Base-by-base conservation (phyloP, 1,139 yeast species). In the Yamadazyma songkhlaensis region DNA sequence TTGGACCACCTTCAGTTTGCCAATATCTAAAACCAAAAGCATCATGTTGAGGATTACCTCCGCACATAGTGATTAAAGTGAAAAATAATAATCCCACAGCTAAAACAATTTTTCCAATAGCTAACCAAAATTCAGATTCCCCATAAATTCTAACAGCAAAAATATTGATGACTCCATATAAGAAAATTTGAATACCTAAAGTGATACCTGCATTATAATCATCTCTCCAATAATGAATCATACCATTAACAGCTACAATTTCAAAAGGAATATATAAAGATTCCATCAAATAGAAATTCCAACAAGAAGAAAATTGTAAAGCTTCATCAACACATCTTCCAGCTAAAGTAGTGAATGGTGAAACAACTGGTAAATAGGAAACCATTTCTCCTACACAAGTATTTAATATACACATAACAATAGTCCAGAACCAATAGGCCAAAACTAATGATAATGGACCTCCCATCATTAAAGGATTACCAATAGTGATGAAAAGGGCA, bases 201-300 rank as follows among this genome's bases (percentile, higher is more conserved):
- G 78, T 79, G 50, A 75, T 81, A 34, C 75, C 89, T 29, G 79
- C 79, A 31, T 74, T 82, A 63, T 78, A 84, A 49, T 79, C 88
- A 48, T 74, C 77, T 39, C 84, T 65, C 94, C 95, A 85, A 54
- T 71, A 85, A 52, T 84, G 89, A 36, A 84, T 69, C 56, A 85
- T 78, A 24, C 85, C 77, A 49, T 85, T 84, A 25, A 82, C 89
- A 11, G 88, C 84, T 2, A 85, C 83, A 41, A 85, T 78, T 58
- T 85, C 95, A 89, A 84, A 55, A 1, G 95, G 94, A 40, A 85
- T 81, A 47, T 82, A 75, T 21, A 84, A 77, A 47, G 87, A 84
- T 67, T 84, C 83, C 59, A 85, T 69, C 43, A 85, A 65, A 80
- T 86, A 85, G 53, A 84, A 86, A 59, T 86, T 86, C 77, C 45